Conservation (phyloP, 371 early-diverging fungal genomes). For the Enteropsectra breve region DNA sequence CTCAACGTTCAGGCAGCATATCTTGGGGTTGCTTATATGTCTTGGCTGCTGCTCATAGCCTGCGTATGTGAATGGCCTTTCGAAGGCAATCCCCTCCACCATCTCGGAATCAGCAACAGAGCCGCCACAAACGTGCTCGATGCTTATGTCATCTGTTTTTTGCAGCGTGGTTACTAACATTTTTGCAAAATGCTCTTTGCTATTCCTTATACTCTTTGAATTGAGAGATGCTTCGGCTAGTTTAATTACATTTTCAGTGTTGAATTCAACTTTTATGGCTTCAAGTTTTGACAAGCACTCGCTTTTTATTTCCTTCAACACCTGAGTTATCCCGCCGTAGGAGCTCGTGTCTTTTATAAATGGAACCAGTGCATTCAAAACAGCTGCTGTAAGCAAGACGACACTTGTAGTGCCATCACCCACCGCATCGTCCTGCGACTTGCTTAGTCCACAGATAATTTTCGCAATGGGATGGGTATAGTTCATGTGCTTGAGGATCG, state of each 20-base stretch:
- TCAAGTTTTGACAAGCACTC: slow-evolving; percentile 53
- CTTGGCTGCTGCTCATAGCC: slow-evolving; percentile 99
- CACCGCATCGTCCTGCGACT: slow-evolving; percentile 96
- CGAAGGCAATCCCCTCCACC: slow-evolving; percentile 94
- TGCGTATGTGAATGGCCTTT: slow-evolving; percentile 98
- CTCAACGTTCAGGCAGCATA: slow-evolving; percentile 87
- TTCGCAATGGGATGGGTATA: slow-evolving; percentile 96
- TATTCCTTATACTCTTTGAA: slow-evolving; percentile 88
- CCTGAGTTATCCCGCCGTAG: slow-evolving; percentile 81
- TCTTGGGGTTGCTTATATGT: slow-evolving; percentile 78
- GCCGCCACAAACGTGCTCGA: slow-evolving; percentile 80
- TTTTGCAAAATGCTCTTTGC: slow-evolving; percentile 87
- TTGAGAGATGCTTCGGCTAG: slow-evolving; percentile 94
- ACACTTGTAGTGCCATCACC: slow-evolving; percentile 99
- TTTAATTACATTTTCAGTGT: slow-evolving; percentile 73
- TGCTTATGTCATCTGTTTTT: slow-evolving; percentile 64
- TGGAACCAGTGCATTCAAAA: slow-evolving; percentile 79
- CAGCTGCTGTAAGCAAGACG: slow-evolving; percentile 85
- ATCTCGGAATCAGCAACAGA: slow-evolving; percentile 89
- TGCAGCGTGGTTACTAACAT: slow-evolving; percentile 95
- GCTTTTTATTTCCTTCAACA: slow-evolving; percentile 73
- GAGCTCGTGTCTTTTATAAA: slow-evolving; percentile 85
- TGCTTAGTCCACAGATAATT: slow-evolving; percentile 86
- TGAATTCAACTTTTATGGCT: slow-evolving; percentile 30
- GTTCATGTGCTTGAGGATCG: slow-evolving; percentile 89